Evolutionary conservation across 2,329 filamentous ascomycete species (phyloP).

Genomic region (Aspergillus sp.): DNA sequence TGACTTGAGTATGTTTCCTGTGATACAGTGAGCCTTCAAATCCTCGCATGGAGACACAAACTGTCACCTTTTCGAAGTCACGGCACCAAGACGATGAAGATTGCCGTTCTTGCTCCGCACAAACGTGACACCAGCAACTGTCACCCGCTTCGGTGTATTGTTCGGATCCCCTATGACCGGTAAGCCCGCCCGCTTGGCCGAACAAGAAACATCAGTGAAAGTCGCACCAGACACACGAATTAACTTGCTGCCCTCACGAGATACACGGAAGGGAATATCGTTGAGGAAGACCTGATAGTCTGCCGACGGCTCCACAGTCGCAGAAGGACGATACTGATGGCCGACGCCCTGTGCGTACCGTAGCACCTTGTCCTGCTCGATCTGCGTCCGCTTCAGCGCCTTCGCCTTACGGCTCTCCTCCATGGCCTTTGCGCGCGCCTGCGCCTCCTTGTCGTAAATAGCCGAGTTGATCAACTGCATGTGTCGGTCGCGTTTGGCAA

Average conservation of each 20-base stretch:
- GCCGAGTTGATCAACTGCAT: constrained; percentile 79
- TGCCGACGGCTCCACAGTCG: constrained; percentile 30
- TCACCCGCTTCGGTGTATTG: constrained; percentile 70
- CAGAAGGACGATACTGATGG: constrained; percentile 14
- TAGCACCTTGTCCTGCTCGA: constrained; percentile 45
- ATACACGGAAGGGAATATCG: constrained; percentile 70
- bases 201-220: constrained; percentile 4
- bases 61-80: constrained; percentile 70
- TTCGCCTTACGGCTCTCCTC: constrained; percentile 59
- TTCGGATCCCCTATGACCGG: constrained; percentile 52
- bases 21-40: constrained; percentile 15
- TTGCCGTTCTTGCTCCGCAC: constrained; percentile 85
- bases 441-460: constrained; percentile 71
- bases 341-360: constrained; percentile 36
- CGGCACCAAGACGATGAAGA: constrained; percentile 71
- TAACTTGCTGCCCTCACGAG: constrained; percentile 78
- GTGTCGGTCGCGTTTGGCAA: constrained; percentile 72
- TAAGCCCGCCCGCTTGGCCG: constrained; percentile 43
- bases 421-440: constrained; percentile 67
- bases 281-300: constrained; percentile 66
- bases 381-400: constrained; percentile 56
- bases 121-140: constrained; percentile 75
- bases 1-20: constrained; percentile 49
- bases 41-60: constrained; percentile 31
- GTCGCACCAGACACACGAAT: constrained; percentile 67